Evolutionary conservation across 331 rosid species (phyloP).

Genomic region (Malus hybrid): DNA sequence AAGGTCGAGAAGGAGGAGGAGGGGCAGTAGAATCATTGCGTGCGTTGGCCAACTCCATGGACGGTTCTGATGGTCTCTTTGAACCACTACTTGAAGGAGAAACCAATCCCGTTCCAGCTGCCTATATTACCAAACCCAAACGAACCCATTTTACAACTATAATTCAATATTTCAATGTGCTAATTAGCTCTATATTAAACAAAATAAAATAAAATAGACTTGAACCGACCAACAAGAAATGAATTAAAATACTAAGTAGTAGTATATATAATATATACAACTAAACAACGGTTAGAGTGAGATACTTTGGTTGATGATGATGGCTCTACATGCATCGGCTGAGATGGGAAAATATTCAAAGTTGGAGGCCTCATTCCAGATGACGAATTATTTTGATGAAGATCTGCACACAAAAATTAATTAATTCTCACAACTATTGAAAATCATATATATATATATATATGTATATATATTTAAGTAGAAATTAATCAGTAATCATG

Average conservation of each 20-base stretch:
- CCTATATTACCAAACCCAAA: slow-evolving; percentile 12
- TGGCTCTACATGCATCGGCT: slow-evolving; percentile 85
- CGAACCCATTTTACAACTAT: not conserved
- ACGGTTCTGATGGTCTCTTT: slow-evolving; percentile 51
- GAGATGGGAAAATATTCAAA: slow-evolving; percentile 94
- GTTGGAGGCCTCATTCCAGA: slow-evolving; percentile 87
- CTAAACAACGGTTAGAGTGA: not conserved
- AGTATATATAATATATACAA: not conserved
- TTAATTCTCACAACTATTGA: not conserved
- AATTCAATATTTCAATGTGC: not conserved
- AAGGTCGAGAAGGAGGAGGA: slow-evolving; percentile 4
- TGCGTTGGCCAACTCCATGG: slow-evolving; percentile 66
- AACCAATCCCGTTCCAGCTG: slow-evolving; percentile 40
- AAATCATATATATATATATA: too few species aligned
- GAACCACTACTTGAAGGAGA: slow-evolving; percentile 50
- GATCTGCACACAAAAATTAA: slow-evolving; percentile 26
- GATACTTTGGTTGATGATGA: slow-evolving; percentile 58
- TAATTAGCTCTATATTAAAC: not conserved
- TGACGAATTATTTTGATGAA: slow-evolving; percentile 23
- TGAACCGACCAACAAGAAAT: slow-evolving; percentile 7
- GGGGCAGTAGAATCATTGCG: slow-evolving; percentile 22
- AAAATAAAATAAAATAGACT: not conserved
- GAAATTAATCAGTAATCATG: not conserved
- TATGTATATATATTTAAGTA: too few species aligned
- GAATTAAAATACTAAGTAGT: not conserved